These are phyloP conservation scores for Opeltia flavorubescens DNA, from an alignment of 495 filamentous ascomycete species.

Conservation along the genomic window DNA sequence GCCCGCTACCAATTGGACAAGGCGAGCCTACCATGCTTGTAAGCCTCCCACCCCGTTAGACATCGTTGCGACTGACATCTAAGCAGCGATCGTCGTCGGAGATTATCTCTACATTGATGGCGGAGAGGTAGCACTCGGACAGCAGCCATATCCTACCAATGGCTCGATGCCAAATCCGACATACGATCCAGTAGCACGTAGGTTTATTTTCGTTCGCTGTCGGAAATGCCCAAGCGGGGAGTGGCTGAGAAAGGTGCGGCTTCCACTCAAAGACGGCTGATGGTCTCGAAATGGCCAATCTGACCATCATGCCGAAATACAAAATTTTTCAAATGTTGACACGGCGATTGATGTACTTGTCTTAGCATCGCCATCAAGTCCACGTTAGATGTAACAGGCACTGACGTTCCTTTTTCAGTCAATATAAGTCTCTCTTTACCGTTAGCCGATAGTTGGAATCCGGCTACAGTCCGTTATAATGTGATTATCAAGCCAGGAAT, in stretches of 20 bases:
- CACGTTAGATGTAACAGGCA: no score
- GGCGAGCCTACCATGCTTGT: conserved; percentile 8
- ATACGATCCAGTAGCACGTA: not conserved
- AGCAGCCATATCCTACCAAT: not conserved
- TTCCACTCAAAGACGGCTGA: no score
- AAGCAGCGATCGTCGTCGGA: not conserved
- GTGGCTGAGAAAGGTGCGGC: no score
- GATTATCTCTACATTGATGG: conserved; percentile 3
- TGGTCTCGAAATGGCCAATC: no score
- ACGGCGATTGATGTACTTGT: no score
- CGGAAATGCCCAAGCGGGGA: not conserved
- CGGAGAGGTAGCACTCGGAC: not conserved
- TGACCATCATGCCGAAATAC: no score
- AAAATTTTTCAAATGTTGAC: no score
- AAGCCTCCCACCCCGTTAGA: not conserved
- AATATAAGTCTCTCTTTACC: conserved; percentile 1
- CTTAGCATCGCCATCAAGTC: no score
- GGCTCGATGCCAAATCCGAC: not conserved
- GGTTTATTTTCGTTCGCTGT: not conserved
- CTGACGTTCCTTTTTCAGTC: not conserved
- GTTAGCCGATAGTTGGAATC: conserved; percentile 1
- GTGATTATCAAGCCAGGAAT: not conserved
- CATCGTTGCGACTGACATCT: not conserved
- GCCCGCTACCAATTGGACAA: conserved; percentile 3
- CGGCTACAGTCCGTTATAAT: not conserved